Conservation (phyloP, 208 protist species). For the Trypanosoma rangeli region DNA sequence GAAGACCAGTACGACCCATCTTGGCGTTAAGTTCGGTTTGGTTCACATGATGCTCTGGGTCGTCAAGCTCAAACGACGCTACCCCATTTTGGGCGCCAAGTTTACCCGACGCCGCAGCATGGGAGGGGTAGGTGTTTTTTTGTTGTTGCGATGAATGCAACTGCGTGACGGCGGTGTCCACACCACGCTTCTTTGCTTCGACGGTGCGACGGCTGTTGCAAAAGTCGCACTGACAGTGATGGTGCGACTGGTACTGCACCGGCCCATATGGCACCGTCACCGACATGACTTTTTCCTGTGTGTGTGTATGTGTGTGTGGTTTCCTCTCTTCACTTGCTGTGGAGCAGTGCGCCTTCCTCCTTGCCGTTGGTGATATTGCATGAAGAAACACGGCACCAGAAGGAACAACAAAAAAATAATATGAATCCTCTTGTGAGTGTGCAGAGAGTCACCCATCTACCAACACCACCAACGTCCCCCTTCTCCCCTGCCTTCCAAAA, state of each 20-base stretch:
- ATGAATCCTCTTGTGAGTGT: background rate
- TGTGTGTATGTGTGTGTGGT: background rate
- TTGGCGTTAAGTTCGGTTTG: constrained; percentile 82
- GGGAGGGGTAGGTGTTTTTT: constrained; percentile 58
- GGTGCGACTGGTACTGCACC: constrained; percentile 74
- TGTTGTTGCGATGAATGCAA: constrained; percentile 32
- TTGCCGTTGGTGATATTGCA: background rate
- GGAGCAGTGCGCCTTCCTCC: background rate
- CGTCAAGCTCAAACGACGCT: constrained; percentile 63
- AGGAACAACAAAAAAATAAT: background rate
- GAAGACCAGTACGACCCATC: constrained; percentile 55
- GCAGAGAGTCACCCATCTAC: background rate
- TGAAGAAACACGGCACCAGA: background rate
- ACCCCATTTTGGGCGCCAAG: constrained; percentile 22
- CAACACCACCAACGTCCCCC: background rate
- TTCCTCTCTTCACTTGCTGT: background rate
- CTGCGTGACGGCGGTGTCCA: constrained; percentile 38
- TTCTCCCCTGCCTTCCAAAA: background rate
- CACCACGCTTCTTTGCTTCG: constrained; percentile 75
- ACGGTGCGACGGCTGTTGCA: constrained; percentile 74
- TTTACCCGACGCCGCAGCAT: constrained; percentile 27
- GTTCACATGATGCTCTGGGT: constrained; percentile 71
- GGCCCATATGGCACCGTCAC: constrained; percentile 53
- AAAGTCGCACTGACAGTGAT: constrained; percentile 89
- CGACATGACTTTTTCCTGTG: constrained; percentile 44